These are phyloP conservation scores for Fusarium nelsonii DNA, from an alignment of 2,329 filamentous ascomycete genomes.

Conservation along the genomic window DNA sequence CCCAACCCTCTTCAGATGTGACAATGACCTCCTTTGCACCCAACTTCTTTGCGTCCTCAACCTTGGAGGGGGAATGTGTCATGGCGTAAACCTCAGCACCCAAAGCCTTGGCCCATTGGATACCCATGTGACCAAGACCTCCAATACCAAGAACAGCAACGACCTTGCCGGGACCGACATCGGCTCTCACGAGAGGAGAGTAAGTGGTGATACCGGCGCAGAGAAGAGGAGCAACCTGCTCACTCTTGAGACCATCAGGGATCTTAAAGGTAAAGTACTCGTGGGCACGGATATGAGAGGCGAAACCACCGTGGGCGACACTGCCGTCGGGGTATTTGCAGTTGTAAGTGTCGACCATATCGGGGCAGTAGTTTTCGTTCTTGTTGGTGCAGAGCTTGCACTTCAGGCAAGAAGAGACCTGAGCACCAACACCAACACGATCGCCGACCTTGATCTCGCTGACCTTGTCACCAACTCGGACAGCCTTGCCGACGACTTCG, in stretches of 20 bases:
- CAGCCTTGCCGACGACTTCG: conserved; percentile 72
- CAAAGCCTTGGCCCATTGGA: conserved; percentile 78
- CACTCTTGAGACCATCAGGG: conserved; percentile 63
- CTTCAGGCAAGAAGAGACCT: conserved; percentile 42
- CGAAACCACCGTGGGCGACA: conserved; percentile 74
- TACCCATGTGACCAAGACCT: conserved; percentile 78
- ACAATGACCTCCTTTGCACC: conserved; percentile 69
- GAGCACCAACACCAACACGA: conserved; percentile 62
- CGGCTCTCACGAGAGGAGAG: conserved; percentile 74
- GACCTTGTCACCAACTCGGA: conserved; percentile 64
- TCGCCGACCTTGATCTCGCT: conserved; percentile 70
- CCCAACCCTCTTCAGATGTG: conserved; percentile 67
- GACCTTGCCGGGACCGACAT: conserved; percentile 75
- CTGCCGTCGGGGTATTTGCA: conserved; percentile 68
- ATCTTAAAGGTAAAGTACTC: conserved; percentile 72
- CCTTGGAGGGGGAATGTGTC: conserved; percentile 70
- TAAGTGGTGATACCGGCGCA: conserved; percentile 83
- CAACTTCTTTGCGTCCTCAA: conserved; percentile 69
- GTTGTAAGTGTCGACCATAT: conserved; percentile 68
- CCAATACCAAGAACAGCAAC: conserved; percentile 79
- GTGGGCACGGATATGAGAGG: conserved; percentile 63
- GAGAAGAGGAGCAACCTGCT: conserved; percentile 74
- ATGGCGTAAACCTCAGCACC: conserved; percentile 75
- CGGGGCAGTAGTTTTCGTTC: conserved; percentile 72
- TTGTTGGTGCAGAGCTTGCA: conserved; percentile 60